phyloP scores from a whole-genome alignment of 2,329 filamentous ascomycete genomes.

The Arthrobotrys megalospora region DNA sequence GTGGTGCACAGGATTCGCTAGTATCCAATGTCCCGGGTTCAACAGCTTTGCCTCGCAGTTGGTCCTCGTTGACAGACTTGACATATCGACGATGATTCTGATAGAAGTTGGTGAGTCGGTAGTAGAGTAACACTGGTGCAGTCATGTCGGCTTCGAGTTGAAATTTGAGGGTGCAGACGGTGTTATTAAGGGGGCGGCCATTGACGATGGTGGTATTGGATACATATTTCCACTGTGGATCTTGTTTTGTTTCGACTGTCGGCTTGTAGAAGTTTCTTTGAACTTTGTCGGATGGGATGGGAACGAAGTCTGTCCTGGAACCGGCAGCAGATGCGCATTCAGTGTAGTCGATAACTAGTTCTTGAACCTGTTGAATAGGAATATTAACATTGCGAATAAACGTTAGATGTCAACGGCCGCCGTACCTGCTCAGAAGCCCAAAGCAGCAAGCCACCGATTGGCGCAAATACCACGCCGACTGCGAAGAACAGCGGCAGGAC shows the following conservation, averaged over 20 bases:
- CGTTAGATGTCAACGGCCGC: slow-evolving; percentile 44
- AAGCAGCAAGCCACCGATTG: slow-evolving; percentile 87
- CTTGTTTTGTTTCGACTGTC: slow-evolving; percentile 57
- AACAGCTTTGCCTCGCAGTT: slow-evolving; percentile 77
- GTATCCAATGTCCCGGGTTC: slow-evolving; percentile 76
- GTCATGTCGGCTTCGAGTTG: slow-evolving; percentile 82
- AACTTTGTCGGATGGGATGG: slow-evolving; percentile 75
- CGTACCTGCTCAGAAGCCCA: slow-evolving; percentile 82
- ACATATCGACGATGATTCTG: slow-evolving; percentile 98
- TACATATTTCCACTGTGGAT: slow-evolving; percentile 56
- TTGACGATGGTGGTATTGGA: slow-evolving; percentile 62
- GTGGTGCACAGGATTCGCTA: slow-evolving; percentile 62
- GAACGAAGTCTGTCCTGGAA: slow-evolving; percentile 67
- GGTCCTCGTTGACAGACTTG: slow-evolving; percentile 85
- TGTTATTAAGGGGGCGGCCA: slow-evolving; percentile 66
- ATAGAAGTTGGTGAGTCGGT: slow-evolving; percentile 97
- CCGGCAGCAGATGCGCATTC: slow-evolving; percentile 76
- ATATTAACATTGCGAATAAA: slow-evolving; percentile 22
- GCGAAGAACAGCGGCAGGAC: slow-evolving; percentile 91
- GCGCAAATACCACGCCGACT: slow-evolving; percentile 91
- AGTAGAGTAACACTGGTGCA: slow-evolving; percentile 91
- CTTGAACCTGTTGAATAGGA: slow-evolving; percentile 79
- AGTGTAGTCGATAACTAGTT: slow-evolving; percentile 92
- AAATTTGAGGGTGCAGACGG: slow-evolving; percentile 81
- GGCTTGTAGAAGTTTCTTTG: slow-evolving; percentile 78